Evolutionary conservation across 305 asterid genomes (phyloP), one percentile per base, ranked within the genome.

Genomic region (Fraxinus latifolia): DNA sequence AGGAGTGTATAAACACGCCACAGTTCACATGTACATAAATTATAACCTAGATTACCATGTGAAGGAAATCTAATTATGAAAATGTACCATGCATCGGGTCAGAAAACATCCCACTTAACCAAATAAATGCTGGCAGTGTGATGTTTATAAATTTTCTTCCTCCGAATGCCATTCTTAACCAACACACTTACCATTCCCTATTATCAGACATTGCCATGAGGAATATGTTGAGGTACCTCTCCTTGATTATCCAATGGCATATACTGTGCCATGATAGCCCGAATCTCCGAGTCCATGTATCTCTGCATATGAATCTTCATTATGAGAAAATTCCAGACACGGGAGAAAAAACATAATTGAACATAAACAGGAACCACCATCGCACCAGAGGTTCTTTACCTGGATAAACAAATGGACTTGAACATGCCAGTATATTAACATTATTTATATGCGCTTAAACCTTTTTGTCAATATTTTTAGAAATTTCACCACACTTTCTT

Each of bases 181-280:
- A 65, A 65, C 67, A 33, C 33, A 3, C 23, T 34, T 4, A 6
- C 72, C 70, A 33, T 12, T 33, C 12, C 70, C 79, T 65, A 73
- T 77, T 37, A 79, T 85, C 75, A 85, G 62, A 82, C 89, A 74
- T 84, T 81, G 8, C 80, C 87, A 33, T 83, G 86, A 44, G 75
- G 37, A 80, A 55, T 76, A 82, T 89, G 89, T 80, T 27, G 58
- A 21, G 84, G 88, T 7, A 85, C 89, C 81, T 92, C 95, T 23
- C 93, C 95, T 65, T 91, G 94, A 80, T 83, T 90, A 85, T 91
- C 97, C 93, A 93, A 78, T 2, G 97, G 97, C 96, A 93, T 93
- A 82, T 93, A 93, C 80, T 93, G 97, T 4, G 96, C 95, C 97
- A 93, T 93, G 88, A 93, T 93, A 25, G 96, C 96, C 62, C 97